phyloP scores from a whole-genome alignment of 139 green algal genomes.

The Chlorella sorokiniana region DNA sequence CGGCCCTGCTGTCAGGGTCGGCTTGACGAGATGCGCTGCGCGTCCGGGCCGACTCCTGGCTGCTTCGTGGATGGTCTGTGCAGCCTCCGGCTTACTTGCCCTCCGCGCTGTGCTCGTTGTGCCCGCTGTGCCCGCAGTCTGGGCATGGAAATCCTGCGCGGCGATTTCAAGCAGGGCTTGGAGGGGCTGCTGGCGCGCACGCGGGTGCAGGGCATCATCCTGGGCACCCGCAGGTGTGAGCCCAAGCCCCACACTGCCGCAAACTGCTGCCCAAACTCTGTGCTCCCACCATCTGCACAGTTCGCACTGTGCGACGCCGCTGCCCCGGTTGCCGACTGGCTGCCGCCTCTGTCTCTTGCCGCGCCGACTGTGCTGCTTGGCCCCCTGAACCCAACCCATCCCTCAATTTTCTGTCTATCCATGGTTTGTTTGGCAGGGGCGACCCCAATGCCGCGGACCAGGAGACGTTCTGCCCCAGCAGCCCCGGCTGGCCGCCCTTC shows the following conservation, averaged over 20 bases:
- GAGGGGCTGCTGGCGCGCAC: slow-evolving; percentile 53
- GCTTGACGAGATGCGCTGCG: too few relatives aligned
- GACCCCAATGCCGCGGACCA: slow-evolving; percentile 87
- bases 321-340: too few relatives aligned
- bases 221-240: slow-evolving; percentile 82
- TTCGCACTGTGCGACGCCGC: too few relatives aligned
- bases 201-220: slow-evolving; percentile 70
- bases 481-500: slow-evolving; percentile 91
- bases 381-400: too few relatives aligned
- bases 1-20: too few relatives aligned
- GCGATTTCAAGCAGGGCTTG: slow-evolving; percentile 81
- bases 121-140: background rate
- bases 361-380: too few relatives aligned
- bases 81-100: background rate
- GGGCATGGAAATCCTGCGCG: slow-evolving; percentile 57
- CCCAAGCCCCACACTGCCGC: too few relatives aligned
- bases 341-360: too few relatives aligned
- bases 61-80: too few relatives aligned
- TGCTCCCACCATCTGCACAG: too few relatives aligned
- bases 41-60: too few relatives aligned
- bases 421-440: slow-evolving; percentile 49
- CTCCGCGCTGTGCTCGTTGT: background rate
- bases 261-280: too few relatives aligned
- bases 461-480: slow-evolving; percentile 88
- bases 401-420: background rate